Evolutionary conservation across 306 rosid genomes (phyloP).

Genomic region (Dalbergia oliveri): DNA sequence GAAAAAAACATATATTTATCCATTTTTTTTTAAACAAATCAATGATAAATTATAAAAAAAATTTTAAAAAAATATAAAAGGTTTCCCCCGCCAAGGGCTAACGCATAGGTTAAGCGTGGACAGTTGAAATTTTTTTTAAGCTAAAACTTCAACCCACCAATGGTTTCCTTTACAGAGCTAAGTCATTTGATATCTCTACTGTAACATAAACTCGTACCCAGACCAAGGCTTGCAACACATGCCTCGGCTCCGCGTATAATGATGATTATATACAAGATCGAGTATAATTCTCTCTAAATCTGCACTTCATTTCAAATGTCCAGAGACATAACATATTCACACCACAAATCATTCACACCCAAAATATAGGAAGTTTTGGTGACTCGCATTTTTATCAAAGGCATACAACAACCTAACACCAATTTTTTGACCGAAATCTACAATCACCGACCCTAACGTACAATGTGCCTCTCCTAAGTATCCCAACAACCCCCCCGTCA

Average conservation of each 20-base stretch:
- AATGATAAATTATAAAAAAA: no score
- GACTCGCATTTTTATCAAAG: conserved; percentile 21
- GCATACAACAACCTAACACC: conserved; percentile 28
- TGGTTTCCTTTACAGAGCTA: no score
- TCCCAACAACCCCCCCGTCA: conserved; percentile 28
- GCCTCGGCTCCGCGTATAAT: neutral
- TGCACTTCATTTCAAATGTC: neutral
- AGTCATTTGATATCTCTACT: no score
- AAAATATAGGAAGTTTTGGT: neutral
- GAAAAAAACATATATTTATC: no score
- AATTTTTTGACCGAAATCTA: conserved; percentile 7
- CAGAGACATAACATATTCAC: neutral
- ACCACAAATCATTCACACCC: neutral
- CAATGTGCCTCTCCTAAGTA: neutral
- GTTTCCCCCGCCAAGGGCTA: no score
- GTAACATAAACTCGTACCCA: neutral
- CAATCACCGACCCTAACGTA: neutral
- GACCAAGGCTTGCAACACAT: neutral
- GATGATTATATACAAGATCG: neutral
- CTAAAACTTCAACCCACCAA: no score
- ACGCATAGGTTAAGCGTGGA: no score
- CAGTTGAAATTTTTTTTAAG: no score
- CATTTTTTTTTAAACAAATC: no score
- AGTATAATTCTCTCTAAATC: neutral
- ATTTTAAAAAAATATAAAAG: no score